Percentiles rank a stretch among this genome's conserved stretches.
Conservation (phyloP, 495 filamentous ascomycete species). For the Aspergillus biplanus region DNA sequence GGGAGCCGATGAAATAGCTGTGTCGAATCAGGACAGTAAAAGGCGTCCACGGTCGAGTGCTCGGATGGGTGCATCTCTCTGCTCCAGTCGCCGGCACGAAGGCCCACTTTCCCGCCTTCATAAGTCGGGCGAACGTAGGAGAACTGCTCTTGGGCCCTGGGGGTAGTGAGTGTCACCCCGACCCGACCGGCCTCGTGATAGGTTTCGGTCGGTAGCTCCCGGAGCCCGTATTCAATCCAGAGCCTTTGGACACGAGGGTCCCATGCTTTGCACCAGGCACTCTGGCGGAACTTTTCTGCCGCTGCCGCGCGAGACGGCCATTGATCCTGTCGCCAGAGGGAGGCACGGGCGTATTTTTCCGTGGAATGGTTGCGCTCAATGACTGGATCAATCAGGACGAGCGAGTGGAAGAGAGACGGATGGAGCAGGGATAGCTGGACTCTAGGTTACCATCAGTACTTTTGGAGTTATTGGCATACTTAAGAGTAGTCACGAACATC, state of each 20-base stretch:
- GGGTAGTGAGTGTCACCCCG: conserved; percentile 7
- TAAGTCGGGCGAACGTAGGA: conserved; percentile 12
- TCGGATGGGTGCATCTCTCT: background rate
- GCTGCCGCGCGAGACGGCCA: conserved; percentile 12
- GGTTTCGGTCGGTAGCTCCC: background rate
- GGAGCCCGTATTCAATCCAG: conserved; percentile 15
- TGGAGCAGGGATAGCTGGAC: conserved; percentile 13
- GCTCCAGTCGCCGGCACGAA: background rate
- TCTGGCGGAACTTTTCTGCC: background rate
- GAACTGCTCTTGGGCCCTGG: conserved; percentile 11
- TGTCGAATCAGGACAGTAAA: conserved; percentile 56
- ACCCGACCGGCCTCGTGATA: background rate
- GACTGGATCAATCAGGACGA: conserved; percentile 20
- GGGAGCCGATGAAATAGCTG: conserved; percentile 59
- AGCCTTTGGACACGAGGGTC: conserved; percentile 10
- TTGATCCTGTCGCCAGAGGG: background rate
- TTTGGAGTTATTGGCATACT: background rate
- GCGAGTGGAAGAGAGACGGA: conserved; percentile 14
- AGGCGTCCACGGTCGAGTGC: background rate
- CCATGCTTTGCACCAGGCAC: background rate
- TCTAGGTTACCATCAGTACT: conserved; percentile 32
- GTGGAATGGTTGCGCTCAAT: background rate
- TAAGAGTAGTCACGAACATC: conserved; percentile 39
- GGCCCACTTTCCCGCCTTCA: background rate
- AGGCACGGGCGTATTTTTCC: background rate